phyloP scores from a whole-genome alignment of 2,329 filamentous ascomycete species.

The Chrysoporthe puriensis region DNA sequence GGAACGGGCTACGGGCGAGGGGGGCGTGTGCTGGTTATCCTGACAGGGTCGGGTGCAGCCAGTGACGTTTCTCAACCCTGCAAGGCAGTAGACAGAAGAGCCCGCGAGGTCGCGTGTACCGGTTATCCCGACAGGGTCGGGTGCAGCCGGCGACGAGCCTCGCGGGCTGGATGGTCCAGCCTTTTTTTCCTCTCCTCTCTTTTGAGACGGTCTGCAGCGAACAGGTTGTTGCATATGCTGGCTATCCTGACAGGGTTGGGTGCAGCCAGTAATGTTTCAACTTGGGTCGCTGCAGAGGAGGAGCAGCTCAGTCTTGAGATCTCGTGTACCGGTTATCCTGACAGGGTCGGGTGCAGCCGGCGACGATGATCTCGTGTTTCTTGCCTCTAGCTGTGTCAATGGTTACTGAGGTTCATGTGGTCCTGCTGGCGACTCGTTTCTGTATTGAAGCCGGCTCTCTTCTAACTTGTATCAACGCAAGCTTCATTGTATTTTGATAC shows the following conservation, averaged over 20 bases:
- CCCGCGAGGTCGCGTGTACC: slow-evolving; percentile 2
- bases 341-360: slow-evolving; percentile 9
- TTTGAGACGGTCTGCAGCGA: too few species aligned
- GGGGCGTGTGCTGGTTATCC: background rate
- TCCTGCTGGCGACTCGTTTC: too few species aligned
- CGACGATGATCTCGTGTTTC: background rate
- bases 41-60: background rate
- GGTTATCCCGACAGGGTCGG: slow-evolving; percentile 12
- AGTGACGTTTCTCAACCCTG: background rate
- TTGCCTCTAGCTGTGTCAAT: slow-evolving; percentile 7
- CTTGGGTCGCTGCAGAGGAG: background rate
- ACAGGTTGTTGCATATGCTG: background rate
- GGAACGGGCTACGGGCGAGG: background rate
- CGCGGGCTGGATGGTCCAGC: too few species aligned
- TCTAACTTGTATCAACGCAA: too few species aligned
- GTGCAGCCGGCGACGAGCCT: background rate
- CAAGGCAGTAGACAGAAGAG: background rate
- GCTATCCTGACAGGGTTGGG: background rate
- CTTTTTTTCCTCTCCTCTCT: too few species aligned
- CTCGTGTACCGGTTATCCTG: background rate
- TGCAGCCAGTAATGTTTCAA: background rate
- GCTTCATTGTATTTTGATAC: too few species aligned
- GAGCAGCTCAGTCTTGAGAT: background rate
- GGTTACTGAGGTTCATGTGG: too few species aligned
- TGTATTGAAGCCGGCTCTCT: too few species aligned